Evolutionary conservation across 441 rosid genomes (phyloP).

Genomic region (Bocquillonia castaneifolia): DNA sequence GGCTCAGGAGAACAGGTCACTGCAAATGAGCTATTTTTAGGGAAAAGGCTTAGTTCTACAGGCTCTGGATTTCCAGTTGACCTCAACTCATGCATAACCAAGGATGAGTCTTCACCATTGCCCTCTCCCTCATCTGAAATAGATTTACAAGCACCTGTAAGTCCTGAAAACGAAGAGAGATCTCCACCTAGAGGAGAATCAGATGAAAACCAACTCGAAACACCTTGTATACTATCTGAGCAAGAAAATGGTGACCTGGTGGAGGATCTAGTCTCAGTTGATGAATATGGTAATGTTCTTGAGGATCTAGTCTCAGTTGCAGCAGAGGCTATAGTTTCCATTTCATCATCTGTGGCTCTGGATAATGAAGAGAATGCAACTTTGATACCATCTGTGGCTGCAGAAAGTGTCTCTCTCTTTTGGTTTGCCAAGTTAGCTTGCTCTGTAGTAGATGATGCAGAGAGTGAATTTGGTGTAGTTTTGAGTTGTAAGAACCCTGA

Average conservation of each 20-base stretch:
- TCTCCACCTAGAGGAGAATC: slow-evolving; percentile 36
- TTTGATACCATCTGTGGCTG: slow-evolving; percentile 17
- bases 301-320: slow-evolving; percentile 36
- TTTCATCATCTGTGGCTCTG: slow-evolving; percentile 38
- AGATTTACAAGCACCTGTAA: slow-evolving; percentile 36
- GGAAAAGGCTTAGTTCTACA: slow-evolving; percentile 16
- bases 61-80: slow-evolving; percentile 28
- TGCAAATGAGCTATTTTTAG: slow-evolving; percentile 14
- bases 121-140: slow-evolving; percentile 19
- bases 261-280: slow-evolving; percentile 32
- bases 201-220: slow-evolving; percentile 38
- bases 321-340: slow-evolving; percentile 51
- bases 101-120: slow-evolving; percentile 27
- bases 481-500: slow-evolving; percentile 21
- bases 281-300: too few species aligned
- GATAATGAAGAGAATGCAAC: slow-evolving; percentile 22
- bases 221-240: slow-evolving; percentile 24
- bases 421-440: slow-evolving; percentile 57
- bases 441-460: slow-evolving; percentile 33
- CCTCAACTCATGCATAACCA: slow-evolving; percentile 32
- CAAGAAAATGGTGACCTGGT: slow-evolving; percentile 22
- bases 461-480: slow-evolving; percentile 31
- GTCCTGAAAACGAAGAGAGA: slow-evolving; percentile 44
- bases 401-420: slow-evolving; percentile 29
- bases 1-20: slow-evolving; percentile 18